Evolutionary conservation across 257 asterid genomes (phyloP), one percentile per base, ranked within the genome.

Genomic region (Verbascum thapsus): DNA sequence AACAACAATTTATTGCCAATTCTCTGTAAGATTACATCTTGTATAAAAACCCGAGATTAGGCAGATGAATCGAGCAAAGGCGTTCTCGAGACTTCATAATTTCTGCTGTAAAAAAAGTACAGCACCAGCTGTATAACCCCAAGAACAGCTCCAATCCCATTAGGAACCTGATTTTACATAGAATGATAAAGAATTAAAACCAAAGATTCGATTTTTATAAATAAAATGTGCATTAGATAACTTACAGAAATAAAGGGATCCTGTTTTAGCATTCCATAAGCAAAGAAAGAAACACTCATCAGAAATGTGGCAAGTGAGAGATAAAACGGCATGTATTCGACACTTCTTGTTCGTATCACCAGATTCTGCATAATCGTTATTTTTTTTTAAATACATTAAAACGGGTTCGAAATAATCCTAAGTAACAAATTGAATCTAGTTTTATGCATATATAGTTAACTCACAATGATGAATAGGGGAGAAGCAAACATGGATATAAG

Each of bases 401-500:
- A 45, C 32, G 38, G 40, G 61, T 26, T 26, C 45, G n/a, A 54
- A 38, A 10, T 34, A 55, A 26, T 26, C 34, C 41, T 35, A 13
- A 32, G 37, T 6, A 3, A 7, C 45, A 51, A 8, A 0, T 1
- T 23, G 39, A 44, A 53, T 34, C 39, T 17, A 18, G 22, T 26
- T n/a, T n/a, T n/a, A n/a, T 26, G 26, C 7, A 22, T 18, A 2
- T 34, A 13, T 8, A 39, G 48, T 34, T 53, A 64, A 80, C 97
- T 81, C 71, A 90, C 97, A 32, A 90, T 90, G 32, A 87, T 73
- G 74, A 87, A 85, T 5, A 87, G 61, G 2, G 97, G 97, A 64
- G 97, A 87, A 35, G 96, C 97, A 53, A 87, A 90, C 97, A 90
- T 90, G 67, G 74, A 90, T 61, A 90, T 78, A 66, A 90, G 97